Conservation (phyloP, 1,284 basidiomycete genomes). For the Quambalaria eucalypti region DNA sequence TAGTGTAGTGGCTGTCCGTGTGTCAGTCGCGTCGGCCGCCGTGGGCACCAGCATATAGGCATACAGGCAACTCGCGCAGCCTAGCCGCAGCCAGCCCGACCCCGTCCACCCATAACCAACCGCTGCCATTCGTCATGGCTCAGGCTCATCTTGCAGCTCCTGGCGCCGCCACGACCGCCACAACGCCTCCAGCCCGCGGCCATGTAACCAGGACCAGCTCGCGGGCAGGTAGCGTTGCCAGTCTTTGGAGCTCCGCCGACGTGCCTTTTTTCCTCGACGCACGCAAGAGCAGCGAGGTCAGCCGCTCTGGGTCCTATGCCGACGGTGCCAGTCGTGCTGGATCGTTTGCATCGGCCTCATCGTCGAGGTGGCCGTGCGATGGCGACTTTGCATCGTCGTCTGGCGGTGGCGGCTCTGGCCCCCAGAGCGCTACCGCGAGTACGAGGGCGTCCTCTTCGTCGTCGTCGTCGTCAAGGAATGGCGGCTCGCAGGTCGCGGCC, state of each 20-base stretch:
- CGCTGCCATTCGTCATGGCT: not conserved
- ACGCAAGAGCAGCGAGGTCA: not conserved
- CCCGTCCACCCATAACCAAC: not conserved
- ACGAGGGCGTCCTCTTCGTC: conserved; percentile 2
- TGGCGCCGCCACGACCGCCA: not conserved
- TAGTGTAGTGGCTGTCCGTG: no score
- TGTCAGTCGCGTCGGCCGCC: no score
- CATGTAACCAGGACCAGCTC: not conserved
- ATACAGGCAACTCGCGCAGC: not conserved
- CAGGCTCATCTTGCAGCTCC: not conserved
- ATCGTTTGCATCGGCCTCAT: not conserved
- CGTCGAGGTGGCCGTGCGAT: no score
- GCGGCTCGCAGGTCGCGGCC: no score
- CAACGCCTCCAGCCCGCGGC: not conserved
- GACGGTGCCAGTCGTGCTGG: not conserved
- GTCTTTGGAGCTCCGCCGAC: conserved; percentile 36
- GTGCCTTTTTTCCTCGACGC: conserved; percentile 32
- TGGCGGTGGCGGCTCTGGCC: no score
- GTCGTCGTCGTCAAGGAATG: no score
- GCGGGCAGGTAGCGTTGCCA: conserved; percentile 22
- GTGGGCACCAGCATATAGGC: no score
- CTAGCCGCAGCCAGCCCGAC: not conserved
- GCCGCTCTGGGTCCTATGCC: not conserved
- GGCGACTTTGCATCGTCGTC: no score
- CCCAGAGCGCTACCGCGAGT: not conserved